A percentile compares a stretch with the other conserved stretches of the same genome.
phyloP scores from a whole-genome alignment of 2,329 filamentous ascomycete species.

The Paraconiothyrium brasiliense region DNA sequence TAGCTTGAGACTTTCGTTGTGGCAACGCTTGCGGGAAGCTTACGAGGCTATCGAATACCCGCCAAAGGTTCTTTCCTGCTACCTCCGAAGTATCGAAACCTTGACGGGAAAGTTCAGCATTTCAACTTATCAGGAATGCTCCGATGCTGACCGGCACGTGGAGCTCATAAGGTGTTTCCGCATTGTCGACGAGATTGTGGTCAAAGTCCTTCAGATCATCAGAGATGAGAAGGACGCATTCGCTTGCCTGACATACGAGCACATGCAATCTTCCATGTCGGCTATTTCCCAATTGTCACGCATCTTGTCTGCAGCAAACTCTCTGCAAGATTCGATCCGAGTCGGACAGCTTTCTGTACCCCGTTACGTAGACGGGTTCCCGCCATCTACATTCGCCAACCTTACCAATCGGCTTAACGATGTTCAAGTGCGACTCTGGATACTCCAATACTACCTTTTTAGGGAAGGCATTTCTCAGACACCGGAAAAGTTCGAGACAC shows the following conservation, averaged over 20 bases:
- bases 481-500: slow-evolving; percentile 68
- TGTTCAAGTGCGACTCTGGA: slow-evolving; percentile 88
- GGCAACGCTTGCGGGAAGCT: slow-evolving; percentile 89
- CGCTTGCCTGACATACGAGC: slow-evolving; percentile 83
- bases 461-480: slow-evolving; percentile 78
- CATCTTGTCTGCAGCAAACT: slow-evolving; percentile 79
- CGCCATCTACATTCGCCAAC: slow-evolving; percentile 49
- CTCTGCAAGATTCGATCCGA: slow-evolving; percentile 87
- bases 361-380: slow-evolving; percentile 61
- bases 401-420: slow-evolving; percentile 80
- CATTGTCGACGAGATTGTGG: slow-evolving; percentile 78
- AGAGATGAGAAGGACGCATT: slow-evolving; percentile 75
- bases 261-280: slow-evolving; percentile 76
- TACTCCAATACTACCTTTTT: slow-evolving; percentile 81
- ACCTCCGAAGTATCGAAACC: slow-evolving; percentile 85
- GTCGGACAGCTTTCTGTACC: slow-evolving; percentile 75
- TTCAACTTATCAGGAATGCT: slow-evolving; percentile 63
- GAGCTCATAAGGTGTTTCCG: slow-evolving; percentile 80
- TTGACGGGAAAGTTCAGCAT: slow-evolving; percentile 76
- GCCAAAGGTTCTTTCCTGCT: slow-evolving; percentile 88
- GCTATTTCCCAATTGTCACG: slow-evolving; percentile 76
- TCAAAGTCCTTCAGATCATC: slow-evolving; percentile 72
- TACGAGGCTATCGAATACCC: slow-evolving; percentile 85
- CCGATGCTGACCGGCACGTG: slow-evolving; percentile 71
- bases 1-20: slow-evolving; percentile 84